Evolutionary conservation across 805 yeast genomes (phyloP).

Genomic region (Lachancea meyersii): DNA sequence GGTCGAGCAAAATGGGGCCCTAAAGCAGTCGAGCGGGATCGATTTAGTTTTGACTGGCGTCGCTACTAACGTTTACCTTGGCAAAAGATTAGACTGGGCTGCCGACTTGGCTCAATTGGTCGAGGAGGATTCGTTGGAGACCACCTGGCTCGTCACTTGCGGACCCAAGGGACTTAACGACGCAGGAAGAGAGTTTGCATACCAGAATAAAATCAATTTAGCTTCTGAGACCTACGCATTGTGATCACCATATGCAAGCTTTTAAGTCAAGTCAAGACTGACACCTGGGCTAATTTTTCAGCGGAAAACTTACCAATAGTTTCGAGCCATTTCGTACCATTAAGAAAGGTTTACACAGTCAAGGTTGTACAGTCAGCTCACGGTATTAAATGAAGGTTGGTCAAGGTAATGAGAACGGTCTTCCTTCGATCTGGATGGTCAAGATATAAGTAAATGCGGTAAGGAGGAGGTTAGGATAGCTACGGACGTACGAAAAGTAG

Average conservation of each 20-base stretch:
- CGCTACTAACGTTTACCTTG: slow-evolving; percentile 16
- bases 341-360: no score
- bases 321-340: no score
- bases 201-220: slow-evolving; percentile 16
- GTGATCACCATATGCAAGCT: slow-evolving; percentile 2
- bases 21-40: slow-evolving; percentile 4
- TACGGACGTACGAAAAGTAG: no score
- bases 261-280: background rate
- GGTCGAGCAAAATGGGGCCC: slow-evolving; percentile 18
- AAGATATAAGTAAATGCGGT: no score
- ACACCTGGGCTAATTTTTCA: no score
- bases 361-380: no score
- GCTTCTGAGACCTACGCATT: slow-evolving; percentile 22
- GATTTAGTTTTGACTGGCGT: slow-evolving; percentile 8
- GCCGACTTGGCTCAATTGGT: slow-evolving; percentile 22
- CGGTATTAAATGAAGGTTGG: no score
- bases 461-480: no score
- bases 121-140: slow-evolving; percentile 12
- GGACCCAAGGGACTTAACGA: slow-evolving; percentile 26
- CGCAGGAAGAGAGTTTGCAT: slow-evolving; percentile 19
- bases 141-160: slow-evolving; percentile 28
- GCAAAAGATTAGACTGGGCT: slow-evolving; percentile 26
- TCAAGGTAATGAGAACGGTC: no score
- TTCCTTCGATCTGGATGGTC: no score
- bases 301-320: no score